phyloP scores from a whole-genome alignment of 2,329 filamentous ascomycete genomes.

The Colletotrichum higginsianum region DNA sequence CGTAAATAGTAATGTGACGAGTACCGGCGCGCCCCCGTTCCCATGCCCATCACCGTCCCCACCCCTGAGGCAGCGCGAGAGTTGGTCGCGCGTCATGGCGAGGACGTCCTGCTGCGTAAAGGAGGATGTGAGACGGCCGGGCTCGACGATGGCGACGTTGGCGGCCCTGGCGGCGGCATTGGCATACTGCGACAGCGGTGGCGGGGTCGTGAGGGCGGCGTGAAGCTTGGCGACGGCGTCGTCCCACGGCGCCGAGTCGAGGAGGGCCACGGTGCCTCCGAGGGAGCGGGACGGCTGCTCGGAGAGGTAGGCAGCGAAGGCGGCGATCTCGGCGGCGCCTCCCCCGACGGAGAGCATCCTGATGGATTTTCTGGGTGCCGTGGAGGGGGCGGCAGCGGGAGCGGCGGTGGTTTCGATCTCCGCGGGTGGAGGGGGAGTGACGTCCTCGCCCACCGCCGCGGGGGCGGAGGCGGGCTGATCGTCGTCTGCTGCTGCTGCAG shows the following conservation, averaged over 20 bases:
- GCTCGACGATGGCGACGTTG: conserved; percentile 60
- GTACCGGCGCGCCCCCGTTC: conserved; percentile 55
- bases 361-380: conserved; percentile 45
- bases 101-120: conserved; percentile 68
- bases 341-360: conserved; percentile 67
- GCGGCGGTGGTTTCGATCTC: background rate
- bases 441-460: conserved; percentile 9
- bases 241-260: conserved; percentile 88
- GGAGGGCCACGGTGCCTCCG: conserved; percentile 68
- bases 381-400: background rate
- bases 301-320: conserved; percentile 62
- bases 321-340: conserved; percentile 74
- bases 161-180: conserved; percentile 61
- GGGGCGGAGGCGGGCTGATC: background rate
- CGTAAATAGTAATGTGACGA: conserved; percentile 92
- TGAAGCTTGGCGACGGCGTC: conserved; percentile 73
- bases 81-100: conserved; percentile 51
- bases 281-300: conserved; percentile 42
- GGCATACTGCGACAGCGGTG: conserved; percentile 67
- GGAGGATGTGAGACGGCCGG: conserved; percentile 54
- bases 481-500: background rate
- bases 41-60: no score
- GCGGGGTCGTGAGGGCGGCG: conserved; percentile 66
- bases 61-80: conserved; percentile 46
- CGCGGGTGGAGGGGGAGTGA: background rate